Percentiles rank a stretch among this genome's conserved stretches.
Evolutionary conservation across 306 rosid genomes (phyloP).

Genomic region (Hippophae tibetana): DNA sequence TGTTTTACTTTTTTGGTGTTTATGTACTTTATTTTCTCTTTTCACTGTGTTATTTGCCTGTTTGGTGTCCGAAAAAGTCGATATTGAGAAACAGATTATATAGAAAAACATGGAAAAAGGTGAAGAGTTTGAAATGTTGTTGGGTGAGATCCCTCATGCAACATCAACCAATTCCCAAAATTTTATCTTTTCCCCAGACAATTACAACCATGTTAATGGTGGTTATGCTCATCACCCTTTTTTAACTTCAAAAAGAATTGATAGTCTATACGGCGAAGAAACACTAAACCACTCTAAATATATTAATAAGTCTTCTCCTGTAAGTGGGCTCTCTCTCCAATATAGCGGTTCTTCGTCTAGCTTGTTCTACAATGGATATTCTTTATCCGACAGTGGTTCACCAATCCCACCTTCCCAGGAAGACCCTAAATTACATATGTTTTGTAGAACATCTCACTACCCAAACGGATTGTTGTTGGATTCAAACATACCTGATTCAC

Average conservation of each 20-base stretch:
- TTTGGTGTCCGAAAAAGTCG: conserved; percentile 7
- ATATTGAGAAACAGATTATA: conserved; percentile 11
- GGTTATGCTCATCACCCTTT: conserved; percentile 16
- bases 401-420: conserved; percentile 39
- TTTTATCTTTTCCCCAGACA: conserved; percentile 9
- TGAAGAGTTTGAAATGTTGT: conserved; percentile 36
- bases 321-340: conserved; percentile 37
- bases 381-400: conserved; percentile 43
- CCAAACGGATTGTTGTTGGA: conserved; percentile 18
- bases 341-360: conserved; percentile 49
- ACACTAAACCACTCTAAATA: conserved; percentile 22
- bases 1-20: background rate
- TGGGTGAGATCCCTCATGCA: conserved; percentile 52
- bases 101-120: conserved; percentile 24
- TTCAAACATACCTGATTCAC: conserved; percentile 19
- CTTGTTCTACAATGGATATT: conserved; percentile 36
- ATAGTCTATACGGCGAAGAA: conserved; percentile 28
- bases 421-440: conserved; percentile 28
- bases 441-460: conserved; percentile 15
- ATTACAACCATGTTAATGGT: conserved; percentile 8
- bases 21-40: background rate
- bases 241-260: conserved; percentile 9
- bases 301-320: conserved; percentile 35
- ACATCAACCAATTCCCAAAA: conserved; percentile 27
- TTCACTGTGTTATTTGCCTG: background rate